These are phyloP conservation scores for Xylariaceae sp. DNA, from an alignment of 2,329 filamentous ascomycete genomes.

Conservation along the genomic window DNA sequence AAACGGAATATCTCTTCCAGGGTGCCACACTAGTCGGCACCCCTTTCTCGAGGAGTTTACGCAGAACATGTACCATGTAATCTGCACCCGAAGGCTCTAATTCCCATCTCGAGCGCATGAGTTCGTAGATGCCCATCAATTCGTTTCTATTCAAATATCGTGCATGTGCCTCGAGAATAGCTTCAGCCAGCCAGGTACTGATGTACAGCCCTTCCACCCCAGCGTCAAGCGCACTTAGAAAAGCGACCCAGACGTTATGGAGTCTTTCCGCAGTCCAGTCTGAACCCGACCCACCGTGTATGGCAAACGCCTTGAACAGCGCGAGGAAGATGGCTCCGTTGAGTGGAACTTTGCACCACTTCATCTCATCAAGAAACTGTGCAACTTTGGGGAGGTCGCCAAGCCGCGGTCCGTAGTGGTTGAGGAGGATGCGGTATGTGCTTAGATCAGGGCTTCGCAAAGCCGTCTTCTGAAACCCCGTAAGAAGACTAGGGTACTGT, in stretches of 20 bases:
- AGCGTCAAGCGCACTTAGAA: constrained; percentile 50
- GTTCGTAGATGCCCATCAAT: constrained; percentile 50
- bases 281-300: constrained; percentile 62
- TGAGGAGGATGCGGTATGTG: constrained; percentile 75
- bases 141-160: constrained; percentile 49
- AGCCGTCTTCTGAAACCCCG: constrained; percentile 53
- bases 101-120: constrained; percentile 44
- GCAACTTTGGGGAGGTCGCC: constrained; percentile 69
- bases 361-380: constrained; percentile 76
- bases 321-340: constrained; percentile 73
- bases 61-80: constrained; percentile 44
- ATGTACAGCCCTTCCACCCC: constrained; percentile 45
- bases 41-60: constrained; percentile 37
- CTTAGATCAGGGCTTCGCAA: constrained; percentile 67
- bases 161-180: constrained; percentile 58
- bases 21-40: constrained; percentile 5
- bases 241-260: constrained; percentile 59
- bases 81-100: constrained; percentile 36
- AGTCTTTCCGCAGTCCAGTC: constrained; percentile 70
- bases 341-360: constrained; percentile 57
- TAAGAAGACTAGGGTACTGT: constrained; percentile 49
- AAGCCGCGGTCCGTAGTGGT: constrained; percentile 61
- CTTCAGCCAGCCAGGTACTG: constrained; percentile 56
- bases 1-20: not conserved
- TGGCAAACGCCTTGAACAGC: constrained; percentile 75